These are phyloP conservation scores for Calonectria montana DNA, from an alignment of 2,329 filamentous ascomycete genomes.

Conservation along the genomic window DNA sequence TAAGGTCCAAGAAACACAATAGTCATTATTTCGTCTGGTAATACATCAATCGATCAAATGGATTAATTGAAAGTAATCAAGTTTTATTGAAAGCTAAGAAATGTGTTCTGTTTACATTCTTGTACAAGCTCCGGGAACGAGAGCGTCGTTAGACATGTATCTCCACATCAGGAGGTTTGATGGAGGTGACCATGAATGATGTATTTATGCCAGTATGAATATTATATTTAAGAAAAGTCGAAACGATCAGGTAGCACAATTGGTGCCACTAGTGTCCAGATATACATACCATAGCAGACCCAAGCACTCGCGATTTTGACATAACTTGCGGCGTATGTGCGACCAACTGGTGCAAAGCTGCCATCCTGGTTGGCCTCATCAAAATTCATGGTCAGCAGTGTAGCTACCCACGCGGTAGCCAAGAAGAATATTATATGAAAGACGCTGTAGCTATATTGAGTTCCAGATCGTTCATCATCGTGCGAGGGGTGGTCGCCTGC, in stretches of 20 bases:
- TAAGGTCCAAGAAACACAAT: no score
- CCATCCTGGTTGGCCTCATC: constrained; percentile 70
- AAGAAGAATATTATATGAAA: constrained; percentile 99
- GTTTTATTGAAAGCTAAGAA: no score
- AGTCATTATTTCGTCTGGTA: no score
- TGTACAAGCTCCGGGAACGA: no score
- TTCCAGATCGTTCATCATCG: constrained; percentile 89
- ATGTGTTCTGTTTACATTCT: no score
- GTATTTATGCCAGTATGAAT: no score
- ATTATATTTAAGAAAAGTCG: constrained; percentile 60
- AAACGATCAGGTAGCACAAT: constrained; percentile 88
- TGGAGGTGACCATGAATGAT: no score
- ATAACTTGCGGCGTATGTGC: constrained; percentile 98
- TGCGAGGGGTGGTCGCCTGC: constrained; percentile 71
- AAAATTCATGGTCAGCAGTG: constrained; percentile 82
- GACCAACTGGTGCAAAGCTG: constrained; percentile 91
- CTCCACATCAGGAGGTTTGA: no score
- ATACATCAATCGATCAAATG: background rate
- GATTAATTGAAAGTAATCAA: constrained; percentile 11
- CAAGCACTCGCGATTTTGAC: constrained; percentile 98
- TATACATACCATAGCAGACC: constrained; percentile 95
- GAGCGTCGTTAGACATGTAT: no score
- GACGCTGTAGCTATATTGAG: constrained; percentile 95
- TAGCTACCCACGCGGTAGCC: constrained; percentile 95
- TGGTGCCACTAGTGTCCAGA: constrained; percentile 92